Evolutionary conservation across 2,329 filamentous ascomycete genomes (phyloP).

Genomic region (Madurella fahalii): DNA sequence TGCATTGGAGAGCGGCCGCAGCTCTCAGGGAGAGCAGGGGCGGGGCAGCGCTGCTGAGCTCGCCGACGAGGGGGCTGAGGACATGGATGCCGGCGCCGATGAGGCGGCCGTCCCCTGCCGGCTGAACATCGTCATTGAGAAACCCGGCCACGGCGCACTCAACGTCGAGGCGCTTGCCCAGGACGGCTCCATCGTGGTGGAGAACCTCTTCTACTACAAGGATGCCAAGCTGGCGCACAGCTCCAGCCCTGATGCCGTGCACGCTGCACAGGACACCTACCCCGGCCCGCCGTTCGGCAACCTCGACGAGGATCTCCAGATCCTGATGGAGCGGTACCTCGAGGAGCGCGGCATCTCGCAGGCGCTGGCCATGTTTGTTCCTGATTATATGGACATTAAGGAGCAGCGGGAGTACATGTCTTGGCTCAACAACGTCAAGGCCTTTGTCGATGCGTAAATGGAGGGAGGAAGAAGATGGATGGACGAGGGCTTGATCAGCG

Average conservation of each 20-base stretch:
- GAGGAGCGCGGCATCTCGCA: conserved; percentile 91
- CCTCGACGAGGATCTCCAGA: conserved; percentile 92
- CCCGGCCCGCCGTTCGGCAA: conserved; percentile 88
- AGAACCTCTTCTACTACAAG: conserved; percentile 85
- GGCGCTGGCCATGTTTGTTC: conserved; percentile 81
- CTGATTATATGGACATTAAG: conserved; percentile 96
- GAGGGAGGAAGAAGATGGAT: background rate
- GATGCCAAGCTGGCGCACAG: conserved; percentile 74
- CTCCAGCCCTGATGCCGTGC: conserved; percentile 69
- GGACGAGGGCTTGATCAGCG: background rate
- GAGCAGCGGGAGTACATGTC: conserved; percentile 94
- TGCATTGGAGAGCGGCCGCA: conserved; percentile 44
- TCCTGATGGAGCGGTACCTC: conserved; percentile 86
- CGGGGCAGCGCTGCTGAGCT: conserved; percentile 52
- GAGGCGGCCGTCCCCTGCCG: conserved; percentile 70
- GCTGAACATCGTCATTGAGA: conserved; percentile 84
- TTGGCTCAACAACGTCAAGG: conserved; percentile 86
- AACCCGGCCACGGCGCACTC: conserved; percentile 78
- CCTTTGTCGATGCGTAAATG: conserved; percentile 68
- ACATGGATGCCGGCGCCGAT: conserved; percentile 43
- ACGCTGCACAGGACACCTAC: conserved; percentile 74
- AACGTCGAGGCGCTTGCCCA: conserved; percentile 82
- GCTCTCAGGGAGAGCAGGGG: conserved; percentile 48
- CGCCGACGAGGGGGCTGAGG: conserved; percentile 47
- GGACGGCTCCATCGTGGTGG: conserved; percentile 80